Base-by-base conservation (phyloP, 2,329 filamentous ascomycete genomes). In the Akanthomyces muscarius region DNA sequence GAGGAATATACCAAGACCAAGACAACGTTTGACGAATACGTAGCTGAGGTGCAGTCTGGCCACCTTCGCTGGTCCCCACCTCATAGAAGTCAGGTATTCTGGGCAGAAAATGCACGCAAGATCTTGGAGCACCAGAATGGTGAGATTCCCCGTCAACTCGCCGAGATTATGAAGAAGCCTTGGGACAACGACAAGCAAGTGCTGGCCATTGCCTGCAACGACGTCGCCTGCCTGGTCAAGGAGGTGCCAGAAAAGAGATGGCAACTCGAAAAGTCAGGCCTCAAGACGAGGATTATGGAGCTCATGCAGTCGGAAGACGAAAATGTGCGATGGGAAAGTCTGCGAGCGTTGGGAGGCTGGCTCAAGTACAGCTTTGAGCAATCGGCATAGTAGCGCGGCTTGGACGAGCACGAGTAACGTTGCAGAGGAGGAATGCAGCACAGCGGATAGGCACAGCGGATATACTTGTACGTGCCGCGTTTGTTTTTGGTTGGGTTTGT, bases 61-160 rank as follows among this genome's bases (percentile, higher is more conserved):
- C 92, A 97, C 73, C 83, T 97, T 62, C 89, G 92, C 71, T 97
- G 93, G 93, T 95, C 91, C 5, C 93, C 93, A 36, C 92, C 93
- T 45, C 93, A 97, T 77, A 88, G 90, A 69, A 94, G 89, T 78
- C 83, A 88, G 52, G 85, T 88, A 6, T 97, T 97, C 79, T 97
- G 93, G 93, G 86, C 88, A 50, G 93, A 97, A 70, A 97, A 97
- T 70, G 91, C 93, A 8, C 87, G 90, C 64, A 89, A 88, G 71
- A 96, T 97, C 67, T 81, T 97, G 63, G 92, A 97, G 58, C 86
- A 89, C 67, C 87, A 92, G 73, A 89, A 92, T 67, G 91, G 90
- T 41, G 88, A 88, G 67, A 81, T 97, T 59, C 86, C 90, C 45
- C 88, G 87, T 71, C 90, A 91, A 78, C 81, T 97, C 62, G 90